Evolutionary conservation across 2,329 filamentous ascomycete genomes (phyloP), one percentile per base, ranked within the genome.

Genomic region (Ophiostoma populinum): DNA sequence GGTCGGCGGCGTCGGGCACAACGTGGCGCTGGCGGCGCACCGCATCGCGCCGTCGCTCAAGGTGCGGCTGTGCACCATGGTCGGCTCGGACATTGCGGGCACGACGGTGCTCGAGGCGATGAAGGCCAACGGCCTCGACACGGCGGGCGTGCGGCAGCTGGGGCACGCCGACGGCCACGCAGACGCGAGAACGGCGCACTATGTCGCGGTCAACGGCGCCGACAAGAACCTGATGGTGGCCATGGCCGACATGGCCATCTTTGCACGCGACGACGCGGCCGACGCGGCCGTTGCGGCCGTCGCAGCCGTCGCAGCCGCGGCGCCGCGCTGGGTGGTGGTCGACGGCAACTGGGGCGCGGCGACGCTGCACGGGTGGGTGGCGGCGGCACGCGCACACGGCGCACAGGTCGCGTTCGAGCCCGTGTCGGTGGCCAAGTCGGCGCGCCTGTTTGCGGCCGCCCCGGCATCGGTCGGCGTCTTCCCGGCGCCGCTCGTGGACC

Each of bases 231-330:
- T 98, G 3, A 66, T 86, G n/a, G 56, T 94, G 42, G 87, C 85
- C 30, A 92, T 94, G 82, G 86, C 87, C 5, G 90, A 95, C 51
- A 94, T 95, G 85, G 70, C 65, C 37, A 87, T 93, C 46, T 70
- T 93, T 17, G 18, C 26, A 8, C 28, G 24, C 22, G 31, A 29
- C 10, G 21, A 34, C 11, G 57, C 65, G 40, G 59, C 62, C 1
- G 65, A 68, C 41, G 54, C 63, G 0, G 51, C 61, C 7, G 58
- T 66, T 43, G 63, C 65, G 33, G 63, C 70, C 11, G 7, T 7
- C 7, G 11, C 11, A 1, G 59, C 70, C 19, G 56, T 83, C 7
- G 53, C 58, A 10, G 54, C 59, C 3, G 59, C 65, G 10, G 63
- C 60, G 45, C 81, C 75, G n/a, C 70, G 69, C 42, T 90, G 81